phyloP scores from a whole-genome alignment of 2,329 filamentous ascomycete species.

The Diaporthe citri region DNA sequence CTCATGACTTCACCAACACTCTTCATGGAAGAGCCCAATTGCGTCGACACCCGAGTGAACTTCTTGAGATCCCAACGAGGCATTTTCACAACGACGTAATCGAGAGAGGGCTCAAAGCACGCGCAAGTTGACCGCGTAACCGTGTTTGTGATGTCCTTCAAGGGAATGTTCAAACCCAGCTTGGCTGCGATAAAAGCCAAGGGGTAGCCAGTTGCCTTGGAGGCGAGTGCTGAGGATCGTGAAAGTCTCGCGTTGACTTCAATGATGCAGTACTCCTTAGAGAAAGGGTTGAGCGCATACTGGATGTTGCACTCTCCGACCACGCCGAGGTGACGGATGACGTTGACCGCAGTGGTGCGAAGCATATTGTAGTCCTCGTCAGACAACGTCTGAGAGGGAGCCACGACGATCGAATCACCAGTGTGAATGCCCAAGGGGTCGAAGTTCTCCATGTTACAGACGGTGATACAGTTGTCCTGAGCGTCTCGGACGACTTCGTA shows the following conservation, averaged over 20 bases:
- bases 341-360: conserved; percentile 96
- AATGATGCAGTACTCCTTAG: conserved; percentile 97
- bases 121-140: conserved; percentile 96
- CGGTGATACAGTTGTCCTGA: conserved; percentile 98
- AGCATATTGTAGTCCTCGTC: conserved; percentile 99
- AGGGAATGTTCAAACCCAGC: conserved; percentile 90
- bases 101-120: conserved; percentile 97
- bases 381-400: conserved; percentile 94
- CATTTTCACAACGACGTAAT: conserved; percentile 99
- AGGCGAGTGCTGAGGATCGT: conserved; percentile 94
- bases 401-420: conserved; percentile 98
- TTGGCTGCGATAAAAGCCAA: conserved; percentile 97
- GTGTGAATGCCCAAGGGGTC: conserved; percentile 98
- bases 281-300: conserved; percentile 96
- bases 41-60: conserved; percentile 95
- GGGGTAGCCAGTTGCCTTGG: conserved; percentile 97
- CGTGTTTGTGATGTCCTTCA: conserved; percentile 96
- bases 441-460: conserved; percentile 99
- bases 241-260: conserved; percentile 99
- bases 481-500: conserved; percentile 98
- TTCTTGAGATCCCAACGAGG: conserved; percentile 99
- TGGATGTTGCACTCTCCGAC: conserved; percentile 99
- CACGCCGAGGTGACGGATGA: conserved; percentile 95
- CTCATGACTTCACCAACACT: conserved; percentile 99
- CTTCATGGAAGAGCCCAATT: conserved; percentile 99